phyloP scores from a whole-genome alignment of 1,284 basidiomycete genomes.

The Inonotus obliquus region DNA sequence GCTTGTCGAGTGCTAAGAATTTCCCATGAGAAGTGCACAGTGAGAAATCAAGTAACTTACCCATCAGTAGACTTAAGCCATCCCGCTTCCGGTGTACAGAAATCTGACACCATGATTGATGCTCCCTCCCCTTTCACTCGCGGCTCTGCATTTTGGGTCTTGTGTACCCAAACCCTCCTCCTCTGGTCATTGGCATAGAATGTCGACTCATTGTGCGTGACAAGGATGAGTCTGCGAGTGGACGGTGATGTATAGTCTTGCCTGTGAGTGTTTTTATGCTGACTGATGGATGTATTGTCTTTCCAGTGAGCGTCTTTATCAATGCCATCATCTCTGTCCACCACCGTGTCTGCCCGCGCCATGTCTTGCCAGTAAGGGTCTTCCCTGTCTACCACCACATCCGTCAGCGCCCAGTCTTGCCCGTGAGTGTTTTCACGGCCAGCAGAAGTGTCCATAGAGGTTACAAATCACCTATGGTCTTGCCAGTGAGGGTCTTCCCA shows the following conservation, averaged over 20 bases:
- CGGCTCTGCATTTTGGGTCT: constrained; percentile 22
- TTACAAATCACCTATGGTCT: too few relatives aligned
- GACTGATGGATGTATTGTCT: too few relatives aligned
- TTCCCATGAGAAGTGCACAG: constrained; percentile 21
- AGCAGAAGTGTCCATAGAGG: too few relatives aligned
- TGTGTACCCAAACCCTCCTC: constrained; percentile 28
- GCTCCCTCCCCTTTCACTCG: constrained; percentile 33
- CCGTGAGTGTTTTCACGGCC: neutral
- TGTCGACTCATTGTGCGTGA: constrained; percentile 35
- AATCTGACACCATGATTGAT: constrained; percentile 28
- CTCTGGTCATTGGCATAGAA: constrained; percentile 35
- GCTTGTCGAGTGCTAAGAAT: neutral
- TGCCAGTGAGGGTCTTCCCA: too few relatives aligned
- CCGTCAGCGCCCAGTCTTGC: too few relatives aligned
- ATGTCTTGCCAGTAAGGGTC: neutral
- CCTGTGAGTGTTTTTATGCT: too few relatives aligned
- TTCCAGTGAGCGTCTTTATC: too few relatives aligned
- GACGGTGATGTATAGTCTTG: neutral
- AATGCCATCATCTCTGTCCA: too few relatives aligned
- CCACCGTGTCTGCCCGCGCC: too few relatives aligned
- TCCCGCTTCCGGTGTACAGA: constrained; percentile 20
- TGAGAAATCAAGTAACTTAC: constrained; percentile 11
- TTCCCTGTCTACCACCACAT: too few relatives aligned
- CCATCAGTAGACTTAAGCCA: constrained; percentile 15
- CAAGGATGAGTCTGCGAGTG: constrained; percentile 6